Conservation (phyloP, 176 grass and related monocot species). For the Bonia amplexicaulis region DNA sequence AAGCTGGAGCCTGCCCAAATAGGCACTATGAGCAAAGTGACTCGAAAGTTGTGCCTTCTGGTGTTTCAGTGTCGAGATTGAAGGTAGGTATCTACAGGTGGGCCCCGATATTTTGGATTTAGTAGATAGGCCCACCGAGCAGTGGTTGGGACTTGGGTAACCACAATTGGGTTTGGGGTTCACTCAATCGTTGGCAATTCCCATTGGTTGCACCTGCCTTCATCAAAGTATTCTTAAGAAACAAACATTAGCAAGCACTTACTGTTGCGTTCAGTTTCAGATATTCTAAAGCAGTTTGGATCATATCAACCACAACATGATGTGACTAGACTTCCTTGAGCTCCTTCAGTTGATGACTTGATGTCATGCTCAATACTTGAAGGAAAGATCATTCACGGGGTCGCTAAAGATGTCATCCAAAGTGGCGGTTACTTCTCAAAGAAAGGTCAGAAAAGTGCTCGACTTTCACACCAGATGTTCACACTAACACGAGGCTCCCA, state of each 20-base stretch:
- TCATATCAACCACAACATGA: not conserved
- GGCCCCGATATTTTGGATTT: not conserved
- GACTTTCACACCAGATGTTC: slow-evolving; percentile 16
- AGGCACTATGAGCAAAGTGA: no score
- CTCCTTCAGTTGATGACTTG: not conserved
- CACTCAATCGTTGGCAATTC: not conserved
- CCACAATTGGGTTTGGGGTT: not conserved
- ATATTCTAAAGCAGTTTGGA: not conserved
- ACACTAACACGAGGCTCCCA: slow-evolving; percentile 2
- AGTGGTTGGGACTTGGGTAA: not conserved
- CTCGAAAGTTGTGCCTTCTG: not conserved
- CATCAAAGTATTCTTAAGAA: not conserved
- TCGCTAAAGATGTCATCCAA: not conserved
- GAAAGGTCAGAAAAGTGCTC: not conserved
- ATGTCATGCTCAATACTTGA: slow-evolving; percentile 24
- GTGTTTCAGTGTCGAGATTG: not conserved
- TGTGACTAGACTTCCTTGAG: not conserved
- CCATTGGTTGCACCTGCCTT: not conserved
- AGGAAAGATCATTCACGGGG: slow-evolving; percentile 17
- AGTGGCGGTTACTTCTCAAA: slow-evolving; percentile 8
- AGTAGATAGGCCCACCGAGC: not conserved
- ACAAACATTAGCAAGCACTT: slow-evolving; percentile 1
- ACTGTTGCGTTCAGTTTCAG: not conserved
- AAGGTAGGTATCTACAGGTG: not conserved
- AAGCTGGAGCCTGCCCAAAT: not conserved